Base-by-base conservation (phyloP, 2,329 filamentous ascomycete species). In the Nigrospora sphaerica region DNA sequence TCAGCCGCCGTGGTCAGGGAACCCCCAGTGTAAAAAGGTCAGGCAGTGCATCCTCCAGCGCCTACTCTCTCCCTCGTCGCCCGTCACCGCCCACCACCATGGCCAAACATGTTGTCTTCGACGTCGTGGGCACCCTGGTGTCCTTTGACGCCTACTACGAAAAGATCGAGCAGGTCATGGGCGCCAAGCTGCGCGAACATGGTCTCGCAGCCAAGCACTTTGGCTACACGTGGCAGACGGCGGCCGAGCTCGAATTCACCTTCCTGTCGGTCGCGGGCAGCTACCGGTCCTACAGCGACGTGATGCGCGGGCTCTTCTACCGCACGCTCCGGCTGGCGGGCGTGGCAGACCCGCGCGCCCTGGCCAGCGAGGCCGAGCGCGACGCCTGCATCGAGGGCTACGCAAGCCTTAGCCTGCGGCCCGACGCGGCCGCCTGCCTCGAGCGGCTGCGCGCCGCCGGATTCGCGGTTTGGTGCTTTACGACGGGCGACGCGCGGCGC, bases 391-490 rank as follows among this genome's bases (percentile, higher is more conserved):
- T 70, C 4, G 57, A 62, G 16, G 62, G 62, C 2, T 76, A 71
- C 51, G 53, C 55, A 34, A 54, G 59, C 43, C 56, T 70, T 5
- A 49, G 64, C 42, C 52, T 69, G 17, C 52, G 73, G 2, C 58
- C 64, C 3, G 73, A 70, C 0, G 58, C 63, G 1, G 62, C 59
- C 19, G 68, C 73, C 46, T 68, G 66, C 39, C 65, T 75, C 35
- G 52, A 62, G 38, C 66, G 62, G 18, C 56, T 80, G 37, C 59
- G 71, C 4, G 62, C 61, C 0, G 63, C 59, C 0, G 72, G 75
- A 0, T 79, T 77, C 49, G 73, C 70, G 0, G 68, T 78, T 5
- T 80, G 76, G 75, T 71, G 66, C 32, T 63, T 80, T 23, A 79
- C 76, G 0, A 72, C 73, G 0, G 77, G 72, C 1, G 76, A 80